These are phyloP conservation scores for Erythrophleum ivorense DNA, from an alignment of 331 rosid genomes.

Conservation along the genomic window DNA sequence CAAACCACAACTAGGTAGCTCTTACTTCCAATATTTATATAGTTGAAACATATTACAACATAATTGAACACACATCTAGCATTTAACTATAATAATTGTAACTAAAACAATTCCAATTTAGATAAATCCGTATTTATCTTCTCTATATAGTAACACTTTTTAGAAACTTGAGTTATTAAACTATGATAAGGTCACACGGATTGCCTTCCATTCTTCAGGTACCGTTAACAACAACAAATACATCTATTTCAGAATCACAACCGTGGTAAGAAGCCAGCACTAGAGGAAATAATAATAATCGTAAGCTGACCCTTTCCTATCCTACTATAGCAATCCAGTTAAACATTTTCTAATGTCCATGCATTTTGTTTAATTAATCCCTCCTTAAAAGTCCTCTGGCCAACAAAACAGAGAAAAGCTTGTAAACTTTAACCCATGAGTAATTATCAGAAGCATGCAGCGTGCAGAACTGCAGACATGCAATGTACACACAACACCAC, in stretches of 20 bases:
- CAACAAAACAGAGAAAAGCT: not conserved
- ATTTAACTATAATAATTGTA: not conserved
- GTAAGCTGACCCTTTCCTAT: not conserved
- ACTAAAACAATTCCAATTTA: not conserved
- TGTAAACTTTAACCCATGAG: not conserved
- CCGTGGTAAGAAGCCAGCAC: not conserved
- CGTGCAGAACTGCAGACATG: not conserved
- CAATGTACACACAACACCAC: not conserved
- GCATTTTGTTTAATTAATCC: not conserved
- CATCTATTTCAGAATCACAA: not conserved
- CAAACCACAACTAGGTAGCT: constrained; percentile 11
- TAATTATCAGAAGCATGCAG: not conserved
- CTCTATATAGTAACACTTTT: not conserved
- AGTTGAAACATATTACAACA: not conserved
- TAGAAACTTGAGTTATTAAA: not conserved
- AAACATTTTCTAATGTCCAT: not conserved
- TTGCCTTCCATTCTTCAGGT: not conserved
- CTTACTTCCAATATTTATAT: not conserved
- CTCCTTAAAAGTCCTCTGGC: not conserved
- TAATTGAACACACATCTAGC: not conserved
- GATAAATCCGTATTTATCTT: not conserved
- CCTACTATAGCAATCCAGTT: not conserved
- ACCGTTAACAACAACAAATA: not conserved
- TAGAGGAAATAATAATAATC: not conserved
- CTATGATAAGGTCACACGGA: not conserved